Conservation (phyloP, 2,329 filamentous ascomycete genomes). For the Microdochium paspali region DNA sequence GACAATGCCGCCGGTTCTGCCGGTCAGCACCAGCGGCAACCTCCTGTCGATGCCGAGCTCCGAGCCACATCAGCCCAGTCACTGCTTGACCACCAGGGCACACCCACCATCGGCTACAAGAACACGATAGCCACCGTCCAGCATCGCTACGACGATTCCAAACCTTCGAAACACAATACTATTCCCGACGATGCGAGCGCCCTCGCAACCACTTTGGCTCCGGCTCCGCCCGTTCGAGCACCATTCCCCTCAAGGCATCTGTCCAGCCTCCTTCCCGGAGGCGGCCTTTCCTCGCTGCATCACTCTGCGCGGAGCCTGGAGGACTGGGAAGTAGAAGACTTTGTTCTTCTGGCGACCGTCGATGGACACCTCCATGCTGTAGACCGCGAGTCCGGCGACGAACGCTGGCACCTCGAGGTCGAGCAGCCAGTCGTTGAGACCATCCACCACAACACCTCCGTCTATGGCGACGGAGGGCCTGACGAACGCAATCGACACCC, state of each 20-base stretch:
- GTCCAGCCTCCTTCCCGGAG: conserved; percentile 43
- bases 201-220: conserved; percentile 87
- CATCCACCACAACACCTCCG: conserved; percentile 65
- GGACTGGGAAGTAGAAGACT: conserved; percentile 99
- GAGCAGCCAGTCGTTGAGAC: conserved; percentile 88
- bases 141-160: conserved; percentile 5
- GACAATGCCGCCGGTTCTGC: background rate
- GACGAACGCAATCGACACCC: conserved; percentile 46
- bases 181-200: conserved; percentile 72
- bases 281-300: conserved; percentile 64
- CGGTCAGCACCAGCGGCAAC: background rate
- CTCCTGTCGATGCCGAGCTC: background rate
- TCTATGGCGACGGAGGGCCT: conserved; percentile 36
- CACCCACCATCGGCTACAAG: conserved; percentile 7
- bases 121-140: conserved; percentile 11
- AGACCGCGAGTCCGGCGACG: conserved; percentile 76
- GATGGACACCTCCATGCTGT: conserved; percentile 91
- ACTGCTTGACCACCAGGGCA: conserved; percentile 5
- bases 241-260: conserved; percentile 61
- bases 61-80: background rate
- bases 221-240: conserved; percentile 92
- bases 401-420: conserved; percentile 77
- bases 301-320: conserved; percentile 92
- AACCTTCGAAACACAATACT: conserved; percentile 12
- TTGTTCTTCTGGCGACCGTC: conserved; percentile 99